These are phyloP conservation scores for Pholiota conissans DNA, from an alignment of 768 basidiomycete genomes.

Conservation along the genomic window DNA sequence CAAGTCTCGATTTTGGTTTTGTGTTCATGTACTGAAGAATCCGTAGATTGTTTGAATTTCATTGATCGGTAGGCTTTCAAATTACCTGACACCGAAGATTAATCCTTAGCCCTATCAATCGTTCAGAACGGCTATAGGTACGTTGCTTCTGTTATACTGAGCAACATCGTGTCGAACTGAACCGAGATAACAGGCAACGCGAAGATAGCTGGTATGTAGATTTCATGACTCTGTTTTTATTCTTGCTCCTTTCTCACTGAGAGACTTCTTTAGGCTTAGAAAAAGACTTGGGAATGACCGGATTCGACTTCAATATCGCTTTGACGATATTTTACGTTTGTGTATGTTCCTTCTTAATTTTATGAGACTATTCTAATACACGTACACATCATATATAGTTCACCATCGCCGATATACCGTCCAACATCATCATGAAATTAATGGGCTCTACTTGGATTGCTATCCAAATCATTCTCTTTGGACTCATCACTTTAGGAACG, in stretches of 20 bases:
- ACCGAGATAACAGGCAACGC: slow-evolving; percentile 7
- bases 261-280: slow-evolving; percentile 33
- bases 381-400: slow-evolving; percentile 23
- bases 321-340: slow-evolving; percentile 40
- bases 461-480: slow-evolving; percentile 34
- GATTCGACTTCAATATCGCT: slow-evolving; percentile 37
- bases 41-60: slow-evolving; percentile 32
- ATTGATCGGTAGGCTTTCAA: slow-evolving; percentile 25
- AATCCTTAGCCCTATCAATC: neutral
- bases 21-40: neutral
- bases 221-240: too few species aligned
- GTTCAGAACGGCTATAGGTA: slow-evolving; percentile 4
- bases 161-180: neutral
- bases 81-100: neutral
- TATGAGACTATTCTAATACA: neutral
- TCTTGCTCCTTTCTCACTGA: too few species aligned
- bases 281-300: slow-evolving; percentile 37
- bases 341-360: slow-evolving; percentile 15
- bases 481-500: slow-evolving; percentile 32
- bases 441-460: slow-evolving; percentile 37
- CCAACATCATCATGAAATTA: slow-evolving; percentile 37
- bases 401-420: slow-evolving; percentile 36
- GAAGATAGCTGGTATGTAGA: slow-evolving; percentile 18
- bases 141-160: neutral
- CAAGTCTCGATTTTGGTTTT: neutral